Evolutionary conservation across 306 rosid genomes (phyloP), one percentile per base, ranked within the genome.

Genomic region (Fragaria ananassa): DNA sequence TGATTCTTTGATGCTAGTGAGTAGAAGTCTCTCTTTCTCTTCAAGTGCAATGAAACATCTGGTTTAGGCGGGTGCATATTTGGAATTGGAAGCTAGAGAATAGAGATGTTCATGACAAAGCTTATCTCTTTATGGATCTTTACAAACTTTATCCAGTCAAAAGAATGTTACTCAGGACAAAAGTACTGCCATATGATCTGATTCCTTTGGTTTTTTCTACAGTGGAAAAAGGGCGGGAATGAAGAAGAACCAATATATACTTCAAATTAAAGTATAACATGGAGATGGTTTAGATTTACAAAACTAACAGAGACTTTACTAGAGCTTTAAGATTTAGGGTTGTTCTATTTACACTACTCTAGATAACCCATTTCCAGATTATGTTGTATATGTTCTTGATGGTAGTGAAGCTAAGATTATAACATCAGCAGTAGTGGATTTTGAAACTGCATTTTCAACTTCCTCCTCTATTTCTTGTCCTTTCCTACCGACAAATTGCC

Each of bases 211-310:
- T 60, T 60, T 65, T 19, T 18, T 65, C 46, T 65, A 18, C 46
- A 64, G 0, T 18, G 13, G 70, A 61, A 18, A 18, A 37, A 65
- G 14, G 25, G 46, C 45, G 45, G 69, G 46, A 17, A 62, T 31
- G 46, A 15, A 64, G 70, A 63, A 58, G 61, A 64, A 18, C 44
- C 46, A 15, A 9, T 8, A 8, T 0, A 31, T 9, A 17, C 70
- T 64, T 64, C 70, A 64, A 64, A 37, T 37, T 64, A 64, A 64
- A 64, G 25, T 14, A 62, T 31, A 31, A 31, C 68, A 62, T 31
- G 12, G n/a, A 62, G 21, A 31, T 39, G 42, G 14, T 31, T 31
- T 29, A 15, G 68, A 62, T 62, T 60, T 25, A 60, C 39, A 27
- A 3, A 62, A 61, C 67, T 0, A 10, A 25, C 39, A 11, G 31